A percentile compares a stretch with the other conserved stretches of the same genome.
These are phyloP conservation scores for Lentinula novae-zelandiae DNA, from an alignment of 1,284 basidiomycete genomes.

Conservation along the genomic window DNA sequence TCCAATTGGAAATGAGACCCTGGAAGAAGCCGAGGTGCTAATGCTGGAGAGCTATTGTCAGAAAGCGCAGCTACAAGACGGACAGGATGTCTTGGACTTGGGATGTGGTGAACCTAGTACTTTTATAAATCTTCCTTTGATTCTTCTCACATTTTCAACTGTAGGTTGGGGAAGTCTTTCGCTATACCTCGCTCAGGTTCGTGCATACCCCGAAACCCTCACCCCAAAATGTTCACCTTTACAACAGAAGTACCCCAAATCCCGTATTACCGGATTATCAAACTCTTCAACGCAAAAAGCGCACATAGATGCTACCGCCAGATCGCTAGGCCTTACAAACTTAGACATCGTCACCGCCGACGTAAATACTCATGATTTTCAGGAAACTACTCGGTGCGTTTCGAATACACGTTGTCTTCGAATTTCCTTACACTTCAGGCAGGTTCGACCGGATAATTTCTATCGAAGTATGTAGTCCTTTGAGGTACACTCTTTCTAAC, in stretches of 20 bases:
- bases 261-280: conserved; percentile 62
- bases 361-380: conserved; percentile 66
- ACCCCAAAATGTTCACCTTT: background rate
- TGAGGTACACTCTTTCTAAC: background rate
- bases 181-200: conserved; percentile 63
- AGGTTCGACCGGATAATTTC: conserved; percentile 76
- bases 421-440: background rate
- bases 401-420: background rate
- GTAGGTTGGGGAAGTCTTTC: conserved; percentile 73
- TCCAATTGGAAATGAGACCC: conserved; percentile 59
- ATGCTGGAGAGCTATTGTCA: conserved; percentile 73
- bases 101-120: conserved; percentile 51
- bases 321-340: conserved; percentile 53
- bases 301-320: conserved; percentile 59
- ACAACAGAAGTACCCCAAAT: conserved; percentile 64
- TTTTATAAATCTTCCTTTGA: background rate
- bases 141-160: background rate
- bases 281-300: conserved; percentile 73
- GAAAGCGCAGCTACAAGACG: conserved; percentile 65
- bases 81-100: conserved; percentile 66
- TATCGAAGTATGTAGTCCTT: conserved; percentile 48
- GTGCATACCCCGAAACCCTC: conserved; percentile 8
- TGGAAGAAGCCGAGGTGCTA: conserved; percentile 66
- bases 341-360: conserved; percentile 71
- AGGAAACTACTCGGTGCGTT: conserved; percentile 40